These are phyloP conservation scores for Amoebophrya sp. DNA, from an alignment of 169 alveolate genomes.

Conservation along the genomic window DNA sequence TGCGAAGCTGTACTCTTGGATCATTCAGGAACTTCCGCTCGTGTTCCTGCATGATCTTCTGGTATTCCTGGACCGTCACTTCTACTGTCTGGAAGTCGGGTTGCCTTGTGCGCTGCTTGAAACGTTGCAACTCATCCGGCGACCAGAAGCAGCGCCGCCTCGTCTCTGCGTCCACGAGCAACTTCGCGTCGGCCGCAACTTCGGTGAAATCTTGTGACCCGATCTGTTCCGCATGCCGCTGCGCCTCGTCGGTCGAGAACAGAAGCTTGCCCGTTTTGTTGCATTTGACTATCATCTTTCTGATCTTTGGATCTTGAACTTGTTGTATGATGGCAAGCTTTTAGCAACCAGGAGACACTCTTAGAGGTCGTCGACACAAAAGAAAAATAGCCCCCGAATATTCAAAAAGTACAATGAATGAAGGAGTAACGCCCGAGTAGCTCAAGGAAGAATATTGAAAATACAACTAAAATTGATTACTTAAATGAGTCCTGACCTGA, in stretches of 20 bases:
- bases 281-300: neutral
- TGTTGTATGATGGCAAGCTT: no score
- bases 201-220: neutral
- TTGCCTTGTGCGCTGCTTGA: neutral
- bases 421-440: no score
- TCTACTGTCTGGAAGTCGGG: neutral
- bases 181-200: neutral
- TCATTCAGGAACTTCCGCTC: neutral
- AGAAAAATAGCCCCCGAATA: no score
- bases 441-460: no score
- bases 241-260: neutral
- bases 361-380: no score
- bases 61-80: neutral
- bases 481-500: no score
- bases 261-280: neutral
- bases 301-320: neutral
- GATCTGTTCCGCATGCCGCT: slow-evolving; percentile 4
- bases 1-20: neutral
- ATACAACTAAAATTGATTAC: no score
- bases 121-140: neutral
- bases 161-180: slow-evolving; percentile 5
- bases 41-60: neutral
- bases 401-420: no score
- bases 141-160: slow-evolving; percentile 7
- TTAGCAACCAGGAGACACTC: no score